These are phyloP conservation scores for Elsinoe perseae DNA, from an alignment of 2,329 filamentous ascomycete species.

Conservation along the genomic window DNA sequence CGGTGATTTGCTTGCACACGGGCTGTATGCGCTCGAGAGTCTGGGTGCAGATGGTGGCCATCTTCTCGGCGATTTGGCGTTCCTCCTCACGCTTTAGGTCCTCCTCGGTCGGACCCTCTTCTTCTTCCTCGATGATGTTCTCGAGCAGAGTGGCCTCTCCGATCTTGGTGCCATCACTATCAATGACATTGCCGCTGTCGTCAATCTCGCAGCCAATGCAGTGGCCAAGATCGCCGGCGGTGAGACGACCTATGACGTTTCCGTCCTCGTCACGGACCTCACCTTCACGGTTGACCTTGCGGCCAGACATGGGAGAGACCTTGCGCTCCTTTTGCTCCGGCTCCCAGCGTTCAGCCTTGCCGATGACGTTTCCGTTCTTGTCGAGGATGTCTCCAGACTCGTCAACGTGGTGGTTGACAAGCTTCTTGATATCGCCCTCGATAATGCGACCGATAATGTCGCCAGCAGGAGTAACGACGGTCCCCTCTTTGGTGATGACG, in stretches of 20 bases:
- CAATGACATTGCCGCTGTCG: conserved; percentile 46
- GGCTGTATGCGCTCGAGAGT: conserved; percentile 78
- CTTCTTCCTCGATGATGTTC: conserved; percentile 50
- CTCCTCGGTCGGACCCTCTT: conserved; percentile 49
- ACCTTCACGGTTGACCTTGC: conserved; percentile 47
- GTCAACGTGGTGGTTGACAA: conserved; percentile 44
- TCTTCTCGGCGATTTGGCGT: conserved; percentile 67
- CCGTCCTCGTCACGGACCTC: conserved; percentile 46
- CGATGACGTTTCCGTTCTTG: conserved; percentile 48
- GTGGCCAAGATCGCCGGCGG: conserved; percentile 45
- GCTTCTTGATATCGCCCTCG: conserved; percentile 46
- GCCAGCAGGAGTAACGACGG: conserved; percentile 41
- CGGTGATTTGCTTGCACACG: conserved; percentile 77
- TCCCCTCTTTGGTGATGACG: conserved; percentile 51
- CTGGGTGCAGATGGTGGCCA: conserved; percentile 64
- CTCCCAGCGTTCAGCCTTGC: conserved; percentile 47
- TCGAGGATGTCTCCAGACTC: conserved; percentile 47
- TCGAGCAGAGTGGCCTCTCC: conserved; percentile 56
- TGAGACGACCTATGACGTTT: conserved; percentile 43
- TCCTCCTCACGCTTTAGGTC: conserved; percentile 56
- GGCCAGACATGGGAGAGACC: conserved; percentile 53
- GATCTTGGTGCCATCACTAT: conserved; percentile 54
- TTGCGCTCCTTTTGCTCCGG: conserved; percentile 47
- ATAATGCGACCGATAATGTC: conserved; percentile 43
- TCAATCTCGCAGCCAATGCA: conserved; percentile 47